phyloP scores from a whole-genome alignment of 495 filamentous ascomycete genomes.

The Massariosphaeria phaeospora region DNA sequence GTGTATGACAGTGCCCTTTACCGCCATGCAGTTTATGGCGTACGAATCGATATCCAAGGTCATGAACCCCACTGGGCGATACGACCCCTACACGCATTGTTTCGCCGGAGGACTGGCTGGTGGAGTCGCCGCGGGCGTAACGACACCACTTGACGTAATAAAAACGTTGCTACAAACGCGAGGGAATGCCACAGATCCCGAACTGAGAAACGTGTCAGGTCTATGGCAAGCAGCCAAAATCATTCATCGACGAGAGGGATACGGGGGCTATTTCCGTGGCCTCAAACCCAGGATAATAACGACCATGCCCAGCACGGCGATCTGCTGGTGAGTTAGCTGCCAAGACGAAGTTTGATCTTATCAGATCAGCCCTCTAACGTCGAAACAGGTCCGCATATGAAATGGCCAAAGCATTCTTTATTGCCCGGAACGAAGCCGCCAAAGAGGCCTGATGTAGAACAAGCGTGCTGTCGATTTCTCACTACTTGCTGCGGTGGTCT shows the following conservation, averaged over 20 bases:
- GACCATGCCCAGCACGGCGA: conserved; percentile 96
- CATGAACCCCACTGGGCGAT: conserved; percentile 77
- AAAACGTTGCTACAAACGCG: conserved; percentile 95
- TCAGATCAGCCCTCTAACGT: too few relatives aligned
- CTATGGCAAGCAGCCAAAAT: conserved; percentile 76
- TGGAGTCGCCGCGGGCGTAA: conserved; percentile 86
- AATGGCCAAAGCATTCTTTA: conserved; percentile 72
- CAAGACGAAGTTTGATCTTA: too few relatives aligned
- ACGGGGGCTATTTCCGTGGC: conserved; percentile 85
- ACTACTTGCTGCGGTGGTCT: not conserved
- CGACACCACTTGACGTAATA: conserved; percentile 93
- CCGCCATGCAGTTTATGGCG: conserved; percentile 89
- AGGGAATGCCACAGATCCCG: conserved; percentile 70
- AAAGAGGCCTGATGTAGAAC: not conserved
- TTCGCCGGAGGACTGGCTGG: conserved; percentile 86
- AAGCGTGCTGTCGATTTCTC: not conserved
- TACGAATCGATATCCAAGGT: conserved; percentile 94
- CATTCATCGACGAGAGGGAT: conserved; percentile 78
- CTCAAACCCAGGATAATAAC: conserved; percentile 87
- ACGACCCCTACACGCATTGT: conserved; percentile 91
- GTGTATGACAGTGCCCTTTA: conserved; percentile 98
- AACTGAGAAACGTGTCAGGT: conserved; percentile 79
- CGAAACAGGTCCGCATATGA: conserved; percentile 64
- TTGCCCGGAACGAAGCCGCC: conserved; percentile 35
- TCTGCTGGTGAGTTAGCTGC: conserved; percentile 77